These are phyloP conservation scores for Solanum pinnatisectum DNA, from an alignment of 257 asterid species.

Conservation along the genomic window DNA sequence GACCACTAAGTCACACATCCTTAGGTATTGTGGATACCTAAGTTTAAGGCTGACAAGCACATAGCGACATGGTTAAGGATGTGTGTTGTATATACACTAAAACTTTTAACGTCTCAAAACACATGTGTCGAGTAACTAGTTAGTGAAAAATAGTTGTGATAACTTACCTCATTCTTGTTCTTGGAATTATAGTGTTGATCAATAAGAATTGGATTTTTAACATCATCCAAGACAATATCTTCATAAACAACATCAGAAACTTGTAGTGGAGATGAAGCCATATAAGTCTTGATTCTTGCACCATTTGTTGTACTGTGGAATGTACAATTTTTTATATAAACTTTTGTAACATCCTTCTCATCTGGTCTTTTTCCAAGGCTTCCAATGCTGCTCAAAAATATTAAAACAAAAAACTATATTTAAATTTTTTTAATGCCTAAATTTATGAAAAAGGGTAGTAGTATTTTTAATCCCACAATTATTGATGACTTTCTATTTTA, in stretches of 20 bases:
- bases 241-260: conserved; percentile 30
- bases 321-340: conserved; percentile 42
- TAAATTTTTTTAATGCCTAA: not conserved
- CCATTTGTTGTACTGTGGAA: conserved; percentile 57
- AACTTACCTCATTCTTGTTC: conserved; percentile 10
- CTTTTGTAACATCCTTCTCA: conserved; percentile 27
- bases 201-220: conserved; percentile 58
- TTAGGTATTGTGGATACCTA: too few relatives aligned
- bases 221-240: conserved; percentile 34
- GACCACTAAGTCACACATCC: too few relatives aligned
- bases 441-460: not conserved
- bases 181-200: conserved; percentile 62
- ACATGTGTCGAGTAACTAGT: too few relatives aligned
- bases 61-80: too few relatives aligned
- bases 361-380: conserved; percentile 53
- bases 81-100: too few relatives aligned
- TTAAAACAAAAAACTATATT: not conserved
- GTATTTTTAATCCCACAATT: not conserved
- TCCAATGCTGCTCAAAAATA: conserved; percentile 40
- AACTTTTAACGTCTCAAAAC: too few relatives aligned
- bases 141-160: too few relatives aligned
- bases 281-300: conserved; percentile 64
- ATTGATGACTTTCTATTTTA: not conserved
- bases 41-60: too few relatives aligned
- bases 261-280: conserved; percentile 21